Conservation (phyloP, 2,329 filamentous ascomycete genomes). For the Pestalotiopsis sp. region DNA sequence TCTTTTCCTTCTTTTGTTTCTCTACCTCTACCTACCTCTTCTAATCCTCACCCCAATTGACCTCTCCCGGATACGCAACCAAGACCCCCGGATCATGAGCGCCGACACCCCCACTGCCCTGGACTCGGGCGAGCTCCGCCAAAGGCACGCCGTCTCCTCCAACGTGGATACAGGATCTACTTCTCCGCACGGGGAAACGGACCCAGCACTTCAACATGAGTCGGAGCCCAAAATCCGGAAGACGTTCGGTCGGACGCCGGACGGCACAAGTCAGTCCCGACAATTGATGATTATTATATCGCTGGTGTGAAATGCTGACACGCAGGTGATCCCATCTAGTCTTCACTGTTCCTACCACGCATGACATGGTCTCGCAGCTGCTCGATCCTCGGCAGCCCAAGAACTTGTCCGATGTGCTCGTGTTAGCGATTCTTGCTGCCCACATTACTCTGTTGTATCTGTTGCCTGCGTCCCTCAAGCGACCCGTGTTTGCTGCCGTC, state of each 20-base stretch:
- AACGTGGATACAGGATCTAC: slow-evolving; percentile 15
- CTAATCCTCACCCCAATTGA: background rate
- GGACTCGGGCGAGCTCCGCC: slow-evolving; percentile 29
- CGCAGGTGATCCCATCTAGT: slow-evolving; percentile 54
- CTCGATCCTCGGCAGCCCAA: slow-evolving; percentile 94
- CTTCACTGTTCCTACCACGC: slow-evolving; percentile 92
- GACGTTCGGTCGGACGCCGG: slow-evolving; percentile 88
- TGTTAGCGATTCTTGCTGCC: slow-evolving; percentile 75
- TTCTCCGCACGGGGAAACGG: slow-evolving; percentile 19
- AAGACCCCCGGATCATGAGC: slow-evolving; percentile 22
- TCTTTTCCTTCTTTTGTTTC: background rate
- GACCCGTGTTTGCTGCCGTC: slow-evolving; percentile 77
- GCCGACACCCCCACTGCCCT: slow-evolving; percentile 16
- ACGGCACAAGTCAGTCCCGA: slow-evolving; percentile 76
- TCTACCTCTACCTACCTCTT: background rate
- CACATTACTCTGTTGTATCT: slow-evolving; percentile 76
- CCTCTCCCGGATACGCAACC: background rate
- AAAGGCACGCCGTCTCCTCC: slow-evolving; percentile 22
- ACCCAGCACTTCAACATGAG: slow-evolving; percentile 14
- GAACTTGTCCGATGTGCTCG: slow-evolving; percentile 83
- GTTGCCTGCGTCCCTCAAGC: slow-evolving; percentile 70
- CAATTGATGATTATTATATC: background rate
- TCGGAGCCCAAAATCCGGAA: slow-evolving; percentile 53
- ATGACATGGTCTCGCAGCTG: slow-evolving; percentile 98
- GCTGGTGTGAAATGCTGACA: slow-evolving; percentile 9